phyloP scores from a whole-genome alignment of 1,284 basidiomycete genomes.

The Erythrobasidium hasegawianum region DNA sequence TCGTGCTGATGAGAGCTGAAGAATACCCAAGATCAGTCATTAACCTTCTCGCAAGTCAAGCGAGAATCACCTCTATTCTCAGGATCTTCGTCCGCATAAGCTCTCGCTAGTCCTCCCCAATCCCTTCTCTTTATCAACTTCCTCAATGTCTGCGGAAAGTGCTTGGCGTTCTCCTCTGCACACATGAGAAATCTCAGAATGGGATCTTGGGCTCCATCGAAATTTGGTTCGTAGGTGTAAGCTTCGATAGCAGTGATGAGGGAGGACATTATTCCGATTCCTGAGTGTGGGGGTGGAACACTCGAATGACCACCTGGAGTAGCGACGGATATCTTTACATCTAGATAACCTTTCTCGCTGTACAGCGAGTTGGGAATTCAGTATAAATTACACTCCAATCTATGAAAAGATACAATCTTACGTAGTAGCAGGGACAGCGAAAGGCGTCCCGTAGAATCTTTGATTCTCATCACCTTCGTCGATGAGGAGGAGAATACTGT shows the following conservation, averaged over 20 bases:
- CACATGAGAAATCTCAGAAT: conserved; percentile 45
- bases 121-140: neutral
- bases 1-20: conserved; percentile 53
- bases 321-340: conserved; percentile 55
- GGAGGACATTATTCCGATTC: conserved; percentile 52
- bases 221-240: conserved; percentile 39
- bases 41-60: too few relatives aligned
- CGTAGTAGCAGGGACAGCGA: conserved; percentile 44
- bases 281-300: conserved; percentile 51
- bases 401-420: conserved; percentile 45
- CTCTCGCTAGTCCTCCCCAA: conserved; percentile 1
- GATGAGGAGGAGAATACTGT: conserved; percentile 49
- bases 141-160: neutral
- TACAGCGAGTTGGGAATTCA: too few relatives aligned
- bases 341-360: conserved; percentile 63
- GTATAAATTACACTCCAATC: too few relatives aligned
- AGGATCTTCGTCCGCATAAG: conserved; percentile 3
- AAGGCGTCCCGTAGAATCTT: neutral
- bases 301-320: conserved; percentile 52
- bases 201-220: conserved; percentile 37
- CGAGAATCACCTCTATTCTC: too few relatives aligned
- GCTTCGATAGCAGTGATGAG: conserved; percentile 50
- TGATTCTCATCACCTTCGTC: conserved; percentile 48
- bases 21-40: too few relatives aligned
- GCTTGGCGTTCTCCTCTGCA: conserved; percentile 14